Conservation (phyloP, 768 basidiomycete species). For the Crucibulum laeve region DNA sequence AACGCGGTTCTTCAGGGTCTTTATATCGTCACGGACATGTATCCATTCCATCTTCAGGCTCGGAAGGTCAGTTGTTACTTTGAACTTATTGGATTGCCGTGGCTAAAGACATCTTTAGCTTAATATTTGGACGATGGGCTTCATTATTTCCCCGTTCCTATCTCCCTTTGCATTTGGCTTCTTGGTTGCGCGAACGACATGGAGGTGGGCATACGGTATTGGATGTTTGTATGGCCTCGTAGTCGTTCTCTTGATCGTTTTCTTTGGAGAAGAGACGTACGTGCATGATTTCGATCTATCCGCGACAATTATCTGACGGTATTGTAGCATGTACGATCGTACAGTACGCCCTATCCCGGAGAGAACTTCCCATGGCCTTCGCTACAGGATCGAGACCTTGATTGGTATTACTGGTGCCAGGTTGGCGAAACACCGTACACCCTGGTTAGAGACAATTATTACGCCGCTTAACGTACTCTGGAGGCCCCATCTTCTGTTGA, state of each 20-base stretch:
- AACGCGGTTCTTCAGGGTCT: constrained; percentile 34
- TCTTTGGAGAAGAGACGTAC: constrained; percentile 68
- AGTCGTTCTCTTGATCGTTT: constrained; percentile 50
- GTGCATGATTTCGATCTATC: constrained; percentile 10
- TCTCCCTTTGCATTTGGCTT: constrained; percentile 69
- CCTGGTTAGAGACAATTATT: constrained; percentile 42
- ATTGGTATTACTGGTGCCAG: constrained; percentile 59
- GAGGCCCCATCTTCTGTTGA: constrained; percentile 54
- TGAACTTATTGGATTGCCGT: neutral
- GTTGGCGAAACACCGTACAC: constrained; percentile 51
- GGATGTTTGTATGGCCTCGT: constrained; percentile 54
- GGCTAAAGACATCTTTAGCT: constrained; percentile 30
- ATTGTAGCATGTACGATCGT: constrained; percentile 58
- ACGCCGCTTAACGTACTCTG: constrained; percentile 51
- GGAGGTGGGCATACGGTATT: constrained; percentile 67
- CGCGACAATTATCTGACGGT: neutral
- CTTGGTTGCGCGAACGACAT: constrained; percentile 53
- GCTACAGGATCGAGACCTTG: constrained; percentile 53
- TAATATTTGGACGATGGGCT: constrained; percentile 71
- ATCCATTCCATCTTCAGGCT: constrained; percentile 67
- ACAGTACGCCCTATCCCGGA: constrained; percentile 45
- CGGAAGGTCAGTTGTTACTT: constrained; percentile 52
- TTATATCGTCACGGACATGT: constrained; percentile 59
- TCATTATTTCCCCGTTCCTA: constrained; percentile 60
- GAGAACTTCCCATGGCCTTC: constrained; percentile 33